phyloP scores from a whole-genome alignment of 257 asterid species.

The Petrea volubilis region DNA sequence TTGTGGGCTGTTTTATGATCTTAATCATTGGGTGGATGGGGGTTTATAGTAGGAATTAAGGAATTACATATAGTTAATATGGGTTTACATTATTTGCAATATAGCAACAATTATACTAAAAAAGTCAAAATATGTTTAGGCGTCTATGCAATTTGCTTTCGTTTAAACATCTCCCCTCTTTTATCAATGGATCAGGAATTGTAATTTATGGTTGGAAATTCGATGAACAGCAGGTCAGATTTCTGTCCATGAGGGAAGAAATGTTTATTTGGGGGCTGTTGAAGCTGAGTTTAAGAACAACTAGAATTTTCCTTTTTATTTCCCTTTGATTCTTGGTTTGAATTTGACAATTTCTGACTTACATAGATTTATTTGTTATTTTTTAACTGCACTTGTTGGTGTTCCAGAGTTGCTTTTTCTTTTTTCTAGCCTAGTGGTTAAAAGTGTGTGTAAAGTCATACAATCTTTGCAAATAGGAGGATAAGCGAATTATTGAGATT shows the following conservation, averaged over 20 bases:
- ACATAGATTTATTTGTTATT: neutral
- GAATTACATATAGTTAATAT: neutral
- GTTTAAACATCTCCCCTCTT: neutral
- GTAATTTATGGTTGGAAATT: neutral
- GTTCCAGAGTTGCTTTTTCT: neutral
- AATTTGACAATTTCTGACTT: neutral
- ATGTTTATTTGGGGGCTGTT: neutral
- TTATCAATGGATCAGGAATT: neutral
- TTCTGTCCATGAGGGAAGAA: neutral
- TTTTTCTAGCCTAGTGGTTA: neutral
- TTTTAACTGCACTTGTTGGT: neutral
- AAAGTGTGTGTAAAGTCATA: too few relatives aligned
- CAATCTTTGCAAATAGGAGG: neutral
- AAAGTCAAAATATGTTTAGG: neutral
- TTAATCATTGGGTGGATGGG: neutral
- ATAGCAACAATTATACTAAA: neutral
- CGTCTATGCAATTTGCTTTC: constrained; percentile 6
- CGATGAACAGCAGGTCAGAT: neutral
- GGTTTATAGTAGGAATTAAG: neutral
- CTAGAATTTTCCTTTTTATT: neutral
- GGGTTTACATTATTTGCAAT: neutral
- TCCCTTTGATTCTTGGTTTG: neutral
- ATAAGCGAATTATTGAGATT: neutral
- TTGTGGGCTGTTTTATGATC: neutral
- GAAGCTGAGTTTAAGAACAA: neutral